phyloP scores from a whole-genome alignment of 139 green algal species.

The Chara braunii region DNA sequence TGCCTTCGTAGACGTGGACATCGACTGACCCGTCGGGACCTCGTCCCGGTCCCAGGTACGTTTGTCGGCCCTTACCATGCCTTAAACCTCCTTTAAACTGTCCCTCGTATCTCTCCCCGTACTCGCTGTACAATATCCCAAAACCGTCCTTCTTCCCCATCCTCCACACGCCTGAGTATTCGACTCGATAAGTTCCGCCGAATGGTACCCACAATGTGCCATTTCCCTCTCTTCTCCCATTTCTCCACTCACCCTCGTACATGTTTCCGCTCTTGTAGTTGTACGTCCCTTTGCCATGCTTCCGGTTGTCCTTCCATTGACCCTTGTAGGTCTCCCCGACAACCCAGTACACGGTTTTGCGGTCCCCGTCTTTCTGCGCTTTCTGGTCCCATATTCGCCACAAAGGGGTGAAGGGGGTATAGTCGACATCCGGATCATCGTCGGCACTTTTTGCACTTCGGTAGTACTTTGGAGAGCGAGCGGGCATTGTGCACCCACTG shows the following conservation, averaged over 20 bases:
- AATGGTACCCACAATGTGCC: constrained; percentile 57
- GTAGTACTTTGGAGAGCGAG: not conserved
- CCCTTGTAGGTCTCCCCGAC: constrained; percentile 52
- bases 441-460: not conserved
- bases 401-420: not conserved
- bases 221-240: constrained; percentile 48
- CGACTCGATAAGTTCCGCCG: constrained; percentile 50
- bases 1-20: constrained; percentile 62
- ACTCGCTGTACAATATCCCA: constrained; percentile 55
- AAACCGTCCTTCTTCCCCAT: constrained; percentile 54
- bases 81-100: constrained; percentile 48
- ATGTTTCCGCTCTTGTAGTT: constrained; percentile 64
- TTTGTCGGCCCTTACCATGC: constrained; percentile 38
- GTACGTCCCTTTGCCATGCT: constrained; percentile 55
- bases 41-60: constrained; percentile 54
- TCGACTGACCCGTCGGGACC: constrained; percentile 54
- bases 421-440: not conserved
- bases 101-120: constrained; percentile 62
- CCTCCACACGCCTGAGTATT: constrained; percentile 59
- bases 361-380: constrained; percentile 52
- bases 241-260: constrained; percentile 65
- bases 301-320: constrained; percentile 58
- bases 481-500: not conserved
- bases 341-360: constrained; percentile 52
- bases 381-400: not conserved